phyloP scores from a whole-genome alignment of 495 filamentous ascomycete species.

The Xylaria grammica region DNA sequence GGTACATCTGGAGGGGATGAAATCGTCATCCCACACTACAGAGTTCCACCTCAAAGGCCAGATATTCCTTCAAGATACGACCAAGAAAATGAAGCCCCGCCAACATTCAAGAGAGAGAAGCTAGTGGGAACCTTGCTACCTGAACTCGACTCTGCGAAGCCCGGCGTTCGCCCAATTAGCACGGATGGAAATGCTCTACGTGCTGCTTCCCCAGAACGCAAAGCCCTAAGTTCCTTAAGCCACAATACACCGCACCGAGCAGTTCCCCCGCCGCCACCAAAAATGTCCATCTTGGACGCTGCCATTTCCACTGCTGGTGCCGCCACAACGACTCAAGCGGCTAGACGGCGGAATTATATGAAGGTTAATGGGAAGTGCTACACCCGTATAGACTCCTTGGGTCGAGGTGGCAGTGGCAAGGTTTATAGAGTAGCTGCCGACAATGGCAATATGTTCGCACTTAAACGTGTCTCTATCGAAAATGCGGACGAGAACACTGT shows the following conservation, averaged over 20 bases:
- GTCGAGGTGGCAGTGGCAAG: slow-evolving; percentile 87
- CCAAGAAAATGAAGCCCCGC: slow-evolving; percentile 82
- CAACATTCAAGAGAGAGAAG: slow-evolving; percentile 74
- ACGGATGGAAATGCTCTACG: slow-evolving; percentile 33
- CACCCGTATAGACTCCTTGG: slow-evolving; percentile 85
- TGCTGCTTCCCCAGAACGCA: slow-evolving; percentile 64
- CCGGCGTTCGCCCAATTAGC: slow-evolving; percentile 48
- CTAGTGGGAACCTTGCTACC: slow-evolving; percentile 56
- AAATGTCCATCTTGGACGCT: slow-evolving; percentile 93
- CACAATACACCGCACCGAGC: slow-evolving; percentile 83
- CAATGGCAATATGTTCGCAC: slow-evolving; percentile 89
- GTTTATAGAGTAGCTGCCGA: slow-evolving; percentile 98
- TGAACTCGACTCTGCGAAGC: slow-evolving; percentile 65
- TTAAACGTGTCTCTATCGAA: slow-evolving; percentile 91
- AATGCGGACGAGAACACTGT: slow-evolving; percentile 85
- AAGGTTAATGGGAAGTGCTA: slow-evolving; percentile 91
- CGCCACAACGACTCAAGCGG: slow-evolving; percentile 69
- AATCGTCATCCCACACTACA: slow-evolving; percentile 60
- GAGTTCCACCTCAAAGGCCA: slow-evolving; percentile 63
- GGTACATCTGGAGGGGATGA: slow-evolving; percentile 38
- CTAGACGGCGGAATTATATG: slow-evolving; percentile 78
- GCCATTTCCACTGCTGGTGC: slow-evolving; percentile 86
- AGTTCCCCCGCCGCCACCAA: slow-evolving; percentile 83
- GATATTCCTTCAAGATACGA: slow-evolving; percentile 65
- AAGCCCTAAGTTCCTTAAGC: slow-evolving; percentile 71